phyloP scores from a whole-genome alignment of 768 basidiomycete species.

The Cystofilobasidium ferigula region DNA sequence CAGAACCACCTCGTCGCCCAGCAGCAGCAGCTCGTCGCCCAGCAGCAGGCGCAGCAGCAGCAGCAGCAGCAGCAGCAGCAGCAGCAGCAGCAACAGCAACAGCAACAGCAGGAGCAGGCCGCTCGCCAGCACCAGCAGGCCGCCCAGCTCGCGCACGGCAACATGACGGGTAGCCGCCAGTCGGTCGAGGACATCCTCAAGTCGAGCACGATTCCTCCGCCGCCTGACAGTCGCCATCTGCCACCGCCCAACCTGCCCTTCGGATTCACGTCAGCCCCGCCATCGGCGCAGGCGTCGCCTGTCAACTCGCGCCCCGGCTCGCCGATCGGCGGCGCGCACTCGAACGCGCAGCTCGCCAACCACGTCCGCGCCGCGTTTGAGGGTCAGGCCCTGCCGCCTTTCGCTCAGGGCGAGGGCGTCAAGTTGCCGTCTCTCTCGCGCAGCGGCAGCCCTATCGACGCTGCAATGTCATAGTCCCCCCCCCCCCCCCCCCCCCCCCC shows the following conservation, averaged over 20 bases:
- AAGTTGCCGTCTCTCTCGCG: neutral
- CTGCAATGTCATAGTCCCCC: no score
- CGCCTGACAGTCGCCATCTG: constrained; percentile 33
- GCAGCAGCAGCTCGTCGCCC: neutral
- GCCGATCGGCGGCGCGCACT: constrained; percentile 30
- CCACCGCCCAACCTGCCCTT: constrained; percentile 32
- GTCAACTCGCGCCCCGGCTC: constrained; percentile 33
- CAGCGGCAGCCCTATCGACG: constrained; percentile 51
- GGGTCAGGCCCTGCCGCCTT: constrained; percentile 45
- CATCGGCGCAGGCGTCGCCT: constrained; percentile 34
- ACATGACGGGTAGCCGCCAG: constrained; percentile 25
- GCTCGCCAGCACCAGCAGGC: neutral
- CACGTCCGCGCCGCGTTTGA: constrained; percentile 79
- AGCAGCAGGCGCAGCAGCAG: constrained; percentile 9
- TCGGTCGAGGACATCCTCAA: constrained; percentile 41
- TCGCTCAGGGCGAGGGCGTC: neutral
- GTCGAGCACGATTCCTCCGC: constrained; percentile 32
- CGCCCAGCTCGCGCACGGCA: neutral
- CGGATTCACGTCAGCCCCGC: constrained; percentile 30
- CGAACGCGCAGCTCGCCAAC: constrained; percentile 50
- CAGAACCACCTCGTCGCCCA: constrained; percentile 5
- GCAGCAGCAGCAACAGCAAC: neutral
- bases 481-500: no score
- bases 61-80: neutral
- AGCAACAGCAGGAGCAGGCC: neutral